Percentiles rank a stretch among this genome's conserved stretches.
Conservation (phyloP, 2,329 filamentous ascomycete species). For the Beauveria caledonica region DNA sequence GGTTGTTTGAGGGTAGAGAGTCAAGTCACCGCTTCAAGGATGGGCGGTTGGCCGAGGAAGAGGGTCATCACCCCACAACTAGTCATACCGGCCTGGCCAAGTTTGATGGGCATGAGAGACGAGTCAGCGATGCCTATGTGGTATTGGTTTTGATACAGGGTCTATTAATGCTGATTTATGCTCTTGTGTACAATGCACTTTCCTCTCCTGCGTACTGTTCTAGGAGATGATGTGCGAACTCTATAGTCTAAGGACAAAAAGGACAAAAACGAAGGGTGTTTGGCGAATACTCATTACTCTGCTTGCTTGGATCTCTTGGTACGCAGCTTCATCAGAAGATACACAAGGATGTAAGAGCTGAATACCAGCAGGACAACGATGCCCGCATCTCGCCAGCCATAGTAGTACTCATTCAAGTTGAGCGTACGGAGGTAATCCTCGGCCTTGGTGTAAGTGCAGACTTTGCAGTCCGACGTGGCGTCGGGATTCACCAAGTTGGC, state of each 20-base stretch:
- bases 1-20: background rate
- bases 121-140: too few relatives aligned
- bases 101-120: background rate
- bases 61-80: background rate
- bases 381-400: slow-evolving; percentile 58
- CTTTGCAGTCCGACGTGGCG: slow-evolving; percentile 44
- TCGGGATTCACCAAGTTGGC: slow-evolving; percentile 53
- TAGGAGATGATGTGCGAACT: background rate
- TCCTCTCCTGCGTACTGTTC: background rate
- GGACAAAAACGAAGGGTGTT: background rate
- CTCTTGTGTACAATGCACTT: background rate
- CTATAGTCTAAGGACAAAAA: background rate
- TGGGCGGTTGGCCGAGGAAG: too few relatives aligned
- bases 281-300: slow-evolving; percentile 20
- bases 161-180: background rate
- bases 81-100: background rate
- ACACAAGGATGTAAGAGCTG: slow-evolving; percentile 43
- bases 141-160: background rate
- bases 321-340: slow-evolving; percentile 38
- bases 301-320: slow-evolving; percentile 41
- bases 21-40: too few relatives aligned
- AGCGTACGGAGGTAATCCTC: slow-evolving; percentile 52
- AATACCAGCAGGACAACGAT: slow-evolving; percentile 50
- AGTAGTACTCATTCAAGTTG: slow-evolving; percentile 52
- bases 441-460: slow-evolving; percentile 52